Conservation (phyloP, 768 basidiomycete genomes). For the Leucocoprinus sp. region DNA sequence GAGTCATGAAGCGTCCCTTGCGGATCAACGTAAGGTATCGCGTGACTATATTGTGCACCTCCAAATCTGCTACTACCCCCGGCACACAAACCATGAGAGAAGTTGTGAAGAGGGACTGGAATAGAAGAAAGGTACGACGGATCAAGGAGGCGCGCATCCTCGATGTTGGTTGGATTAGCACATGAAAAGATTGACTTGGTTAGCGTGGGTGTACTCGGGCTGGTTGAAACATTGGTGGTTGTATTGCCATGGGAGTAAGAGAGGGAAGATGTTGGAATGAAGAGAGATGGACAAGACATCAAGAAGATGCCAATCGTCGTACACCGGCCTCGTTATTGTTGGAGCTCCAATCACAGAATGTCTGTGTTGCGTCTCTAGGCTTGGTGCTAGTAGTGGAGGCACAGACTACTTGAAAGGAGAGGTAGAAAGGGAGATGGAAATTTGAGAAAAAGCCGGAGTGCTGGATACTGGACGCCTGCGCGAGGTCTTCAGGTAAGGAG, state of each 20-base stretch:
- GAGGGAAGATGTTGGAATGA: neutral
- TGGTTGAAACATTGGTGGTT: neutral
- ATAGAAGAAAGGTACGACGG: conserved; percentile 14
- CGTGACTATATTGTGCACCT: neutral
- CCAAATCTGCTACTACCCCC: neutral
- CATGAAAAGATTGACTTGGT: conserved; percentile 3
- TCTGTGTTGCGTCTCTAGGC: neutral
- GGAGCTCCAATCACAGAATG: neutral
- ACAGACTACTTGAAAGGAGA: neutral
- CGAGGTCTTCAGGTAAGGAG: neutral
- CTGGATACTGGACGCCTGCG: neutral
- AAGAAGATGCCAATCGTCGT: too few relatives aligned
- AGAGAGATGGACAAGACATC: conserved; percentile 6
- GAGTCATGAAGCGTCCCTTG: conserved; percentile 16
- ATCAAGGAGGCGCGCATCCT: conserved; percentile 14
- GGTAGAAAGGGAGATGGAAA: conserved; percentile 1
- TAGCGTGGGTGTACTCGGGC: neutral
- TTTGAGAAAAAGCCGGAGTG: conserved; percentile 4
- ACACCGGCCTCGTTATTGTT: too few relatives aligned
- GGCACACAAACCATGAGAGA: neutral
- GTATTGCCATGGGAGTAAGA: neutral
- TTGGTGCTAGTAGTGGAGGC: neutral
- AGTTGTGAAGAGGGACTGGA: neutral
- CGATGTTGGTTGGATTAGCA: conserved; percentile 3
- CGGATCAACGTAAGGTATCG: conserved; percentile 13